Evolutionary conservation across 2,329 filamentous ascomycete species (phyloP), one percentile per base, ranked within the genome.

Genomic region (Colletotrichum viniferum): DNA sequence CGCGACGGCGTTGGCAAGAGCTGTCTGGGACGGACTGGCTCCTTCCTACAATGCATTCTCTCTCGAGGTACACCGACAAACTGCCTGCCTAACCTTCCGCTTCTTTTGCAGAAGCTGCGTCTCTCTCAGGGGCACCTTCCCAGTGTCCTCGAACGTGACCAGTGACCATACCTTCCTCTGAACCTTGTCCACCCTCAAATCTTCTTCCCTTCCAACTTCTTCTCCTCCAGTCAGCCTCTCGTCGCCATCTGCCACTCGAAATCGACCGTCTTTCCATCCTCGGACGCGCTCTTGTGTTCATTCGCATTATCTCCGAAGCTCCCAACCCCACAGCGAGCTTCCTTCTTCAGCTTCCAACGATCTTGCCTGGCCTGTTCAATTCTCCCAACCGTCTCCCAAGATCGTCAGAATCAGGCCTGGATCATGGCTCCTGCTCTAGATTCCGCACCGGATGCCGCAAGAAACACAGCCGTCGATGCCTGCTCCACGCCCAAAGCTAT

Each of bases 151-250:
- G 38, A 43, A 12, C 38, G 18, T 43, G 38, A 43, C 0, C 18
- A 43, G 38, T 2, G 18, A n/a, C 18, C 38, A 0, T 43, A n/a
- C 9, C 4, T n/a, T 0, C 18, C 38, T 43, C 38, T n/a, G 0
- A 43, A 12, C 38, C 38, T 43, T 0, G 38, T 2, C 38, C 38
- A 43, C 2, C 18, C 14, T 4, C 0, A 43, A 43, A 43, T 6
- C 18, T 1, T 48, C 18, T n/a, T 12, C 38, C 38, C 0, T n/a
- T 0, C 38, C 9, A 48, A n/a, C 18, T n/a, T 1, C 18, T n/a
- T 10, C 9, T 12, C 18, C 38, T 43, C 18, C 38, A 48, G 18
- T 6, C 38, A 48, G 1, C 38, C 9, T 1, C 38, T 4, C 18
- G 3, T n/a, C 38, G 1, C 18, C 38, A 43, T 6, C 18, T 10